These are phyloP conservation scores for Rhizopogon vesiculosus DNA, from an alignment of 768 basidiomycete genomes.

Conservation along the genomic window DNA sequence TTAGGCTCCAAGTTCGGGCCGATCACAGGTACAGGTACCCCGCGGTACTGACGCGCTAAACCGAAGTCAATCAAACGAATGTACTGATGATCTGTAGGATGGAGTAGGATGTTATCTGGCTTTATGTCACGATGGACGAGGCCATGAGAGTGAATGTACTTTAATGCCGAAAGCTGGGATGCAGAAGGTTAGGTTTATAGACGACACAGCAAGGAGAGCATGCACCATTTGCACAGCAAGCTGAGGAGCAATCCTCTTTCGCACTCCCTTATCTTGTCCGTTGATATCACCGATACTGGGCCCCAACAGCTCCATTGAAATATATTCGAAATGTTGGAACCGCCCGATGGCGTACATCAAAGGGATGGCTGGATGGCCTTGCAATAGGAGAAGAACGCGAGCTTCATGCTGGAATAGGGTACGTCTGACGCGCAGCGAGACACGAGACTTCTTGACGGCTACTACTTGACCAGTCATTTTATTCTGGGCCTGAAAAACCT, in stretches of 20 bases:
- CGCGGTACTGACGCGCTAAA: conserved; percentile 14
- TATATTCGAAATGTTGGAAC: conserved; percentile 30
- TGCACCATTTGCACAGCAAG: neutral
- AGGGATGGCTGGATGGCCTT: conserved; percentile 30
- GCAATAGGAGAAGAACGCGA: conserved; percentile 21
- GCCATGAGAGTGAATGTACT: neutral
- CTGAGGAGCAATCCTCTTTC: conserved; percentile 14
- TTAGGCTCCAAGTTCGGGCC: conserved; percentile 14
- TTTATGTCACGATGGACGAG: conserved; percentile 35
- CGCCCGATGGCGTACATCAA: conserved; percentile 25
- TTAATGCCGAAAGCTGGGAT: neutral
- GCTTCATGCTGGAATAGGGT: conserved; percentile 26
- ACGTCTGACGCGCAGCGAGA: conserved; percentile 24
- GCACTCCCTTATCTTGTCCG: conserved; percentile 12
- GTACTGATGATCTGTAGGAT: conserved; percentile 16
- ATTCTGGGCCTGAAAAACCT: neutral
- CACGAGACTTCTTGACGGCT: conserved; percentile 31
- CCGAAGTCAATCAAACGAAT: conserved; percentile 30
- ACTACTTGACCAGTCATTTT: neutral
- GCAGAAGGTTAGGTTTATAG: neutral
- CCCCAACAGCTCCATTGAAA: conserved; percentile 12
- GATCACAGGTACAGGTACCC: conserved; percentile 2
- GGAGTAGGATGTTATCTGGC: conserved; percentile 29
- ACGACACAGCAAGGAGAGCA: neutral
- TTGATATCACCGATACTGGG: conserved; percentile 10